A percentile compares a stretch with the other conserved stretches of the same genome.
Conservation (phyloP, 2,329 filamentous ascomycete species). For the Podosphaera fusca region DNA sequence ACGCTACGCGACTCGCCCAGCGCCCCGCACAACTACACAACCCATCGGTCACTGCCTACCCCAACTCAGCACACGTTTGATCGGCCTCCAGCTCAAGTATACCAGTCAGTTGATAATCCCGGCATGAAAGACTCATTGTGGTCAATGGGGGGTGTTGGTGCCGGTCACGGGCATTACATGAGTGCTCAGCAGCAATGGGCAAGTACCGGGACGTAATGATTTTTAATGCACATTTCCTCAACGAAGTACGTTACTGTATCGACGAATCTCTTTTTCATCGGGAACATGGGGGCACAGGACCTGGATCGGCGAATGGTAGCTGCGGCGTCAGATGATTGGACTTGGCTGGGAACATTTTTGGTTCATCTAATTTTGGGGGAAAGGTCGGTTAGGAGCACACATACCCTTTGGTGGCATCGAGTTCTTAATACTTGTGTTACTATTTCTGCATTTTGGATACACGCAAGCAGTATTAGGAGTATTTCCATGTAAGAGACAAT, state of each 20-base stretch:
- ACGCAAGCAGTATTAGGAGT: background rate
- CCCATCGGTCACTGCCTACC: constrained; percentile 10
- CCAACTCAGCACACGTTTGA: constrained; percentile 10
- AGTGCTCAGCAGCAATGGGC: constrained; percentile 12
- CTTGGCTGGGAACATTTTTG: constrained; percentile 2
- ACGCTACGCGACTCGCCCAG: constrained; percentile 5
- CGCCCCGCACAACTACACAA: constrained; percentile 6
- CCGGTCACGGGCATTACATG: constrained; percentile 14
- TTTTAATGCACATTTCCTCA: background rate
- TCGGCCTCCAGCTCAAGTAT: constrained; percentile 5
- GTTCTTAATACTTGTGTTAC: background rate
- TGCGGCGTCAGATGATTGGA: background rate
- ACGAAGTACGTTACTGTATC: background rate
- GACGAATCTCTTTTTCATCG: background rate
- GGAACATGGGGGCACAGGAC: background rate
- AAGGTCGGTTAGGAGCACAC: background rate
- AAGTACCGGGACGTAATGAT: constrained; percentile 8
- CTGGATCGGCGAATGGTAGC: background rate
- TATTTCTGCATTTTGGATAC: background rate
- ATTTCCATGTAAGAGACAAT: background rate
- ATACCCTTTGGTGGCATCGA: background rate
- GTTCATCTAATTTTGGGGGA: background rate
- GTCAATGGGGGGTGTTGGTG: constrained; percentile 11
- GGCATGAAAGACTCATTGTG: constrained; percentile 9
- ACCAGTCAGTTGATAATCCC: constrained; percentile 5